Evolutionary conservation across 2,329 filamentous ascomycete species (phyloP).

Genomic region (Amphichorda felina): DNA sequence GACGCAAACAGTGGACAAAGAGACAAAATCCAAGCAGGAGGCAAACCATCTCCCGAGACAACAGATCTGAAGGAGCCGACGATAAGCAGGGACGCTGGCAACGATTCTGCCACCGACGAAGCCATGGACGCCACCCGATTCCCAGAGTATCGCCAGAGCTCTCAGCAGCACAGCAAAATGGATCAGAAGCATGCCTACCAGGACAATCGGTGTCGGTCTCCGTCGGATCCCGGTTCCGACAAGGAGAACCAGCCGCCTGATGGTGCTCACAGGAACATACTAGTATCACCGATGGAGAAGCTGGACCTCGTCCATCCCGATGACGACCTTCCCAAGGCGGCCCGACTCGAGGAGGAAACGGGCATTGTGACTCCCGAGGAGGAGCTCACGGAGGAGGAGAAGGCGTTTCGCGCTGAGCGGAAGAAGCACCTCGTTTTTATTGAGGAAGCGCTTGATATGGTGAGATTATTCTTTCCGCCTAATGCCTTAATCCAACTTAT

Average conservation of each 20-base stretch:
- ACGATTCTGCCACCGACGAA: too few relatives aligned
- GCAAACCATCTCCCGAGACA: too few relatives aligned
- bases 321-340: too few relatives aligned
- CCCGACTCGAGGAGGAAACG: too few relatives aligned
- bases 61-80: too few relatives aligned
- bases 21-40: not conserved
- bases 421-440: slow-evolving; percentile 49
- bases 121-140: too few relatives aligned
- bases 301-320: not conserved
- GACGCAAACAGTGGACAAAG: not conserved
- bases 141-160: too few relatives aligned
- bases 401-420: slow-evolving; percentile 12
- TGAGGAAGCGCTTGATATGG: slow-evolving; percentile 78
- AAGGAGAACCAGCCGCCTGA: slow-evolving; percentile 18
- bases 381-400: slow-evolving; percentile 2
- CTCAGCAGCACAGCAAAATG: too few relatives aligned
- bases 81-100: too few relatives aligned
- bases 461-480: slow-evolving; percentile 23
- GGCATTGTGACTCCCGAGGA: not conserved
- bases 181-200: not conserved
- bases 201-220: not conserved
- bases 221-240: slow-evolving; percentile 5
- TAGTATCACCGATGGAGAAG: not conserved
- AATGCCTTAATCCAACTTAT: not conserved
- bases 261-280: not conserved